These are phyloP conservation scores for Melocanna baccifera DNA, from an alignment of 176 grass and related monocot species.

Conservation along the genomic window DNA sequence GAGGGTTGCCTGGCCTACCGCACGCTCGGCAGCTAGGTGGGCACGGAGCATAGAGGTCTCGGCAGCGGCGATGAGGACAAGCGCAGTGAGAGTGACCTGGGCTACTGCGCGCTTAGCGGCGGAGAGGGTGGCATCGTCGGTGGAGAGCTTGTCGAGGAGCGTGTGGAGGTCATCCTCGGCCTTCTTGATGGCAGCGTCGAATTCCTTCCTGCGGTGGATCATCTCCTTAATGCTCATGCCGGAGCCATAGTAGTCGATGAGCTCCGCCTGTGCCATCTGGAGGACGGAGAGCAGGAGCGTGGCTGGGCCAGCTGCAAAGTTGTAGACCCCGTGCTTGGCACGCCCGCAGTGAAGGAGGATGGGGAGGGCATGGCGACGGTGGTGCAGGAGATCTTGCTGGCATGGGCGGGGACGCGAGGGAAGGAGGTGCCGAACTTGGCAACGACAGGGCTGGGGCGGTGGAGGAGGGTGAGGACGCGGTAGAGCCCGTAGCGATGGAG, in stretches of 20 bases:
- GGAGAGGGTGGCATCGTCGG: constrained; percentile 2
- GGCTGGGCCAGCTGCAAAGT: constrained; percentile 88
- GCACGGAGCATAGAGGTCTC: no score
- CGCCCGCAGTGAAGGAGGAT: neutral
- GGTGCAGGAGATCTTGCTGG: constrained; percentile 53
- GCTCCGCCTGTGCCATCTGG: constrained; percentile 73
- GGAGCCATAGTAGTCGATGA: constrained; percentile 85
- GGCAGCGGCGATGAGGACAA: rapidly evolving
- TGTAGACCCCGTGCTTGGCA: constrained; percentile 57
- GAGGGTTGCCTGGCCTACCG: no score
- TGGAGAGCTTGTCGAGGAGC: constrained; percentile 76
- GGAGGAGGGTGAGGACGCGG: constrained; percentile 28
- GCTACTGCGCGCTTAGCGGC: neutral
- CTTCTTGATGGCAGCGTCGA: constrained; percentile 90
- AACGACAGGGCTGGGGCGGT: constrained; percentile 2
- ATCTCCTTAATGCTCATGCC: constrained; percentile 99
- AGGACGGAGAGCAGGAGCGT: constrained; percentile 76
- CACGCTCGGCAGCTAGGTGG: no score
- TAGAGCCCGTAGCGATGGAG: no score
- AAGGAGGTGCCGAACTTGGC: neutral
- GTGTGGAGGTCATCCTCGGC: constrained; percentile 74
- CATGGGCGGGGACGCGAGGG: constrained; percentile 9
- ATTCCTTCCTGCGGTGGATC: constrained; percentile 97
- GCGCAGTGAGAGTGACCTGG: constrained; percentile 71
- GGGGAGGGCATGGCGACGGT: constrained; percentile 43